Base-by-base conservation (phyloP, 352 stramenopile genomes). In the Halophytophthora batemanensis region DNA sequence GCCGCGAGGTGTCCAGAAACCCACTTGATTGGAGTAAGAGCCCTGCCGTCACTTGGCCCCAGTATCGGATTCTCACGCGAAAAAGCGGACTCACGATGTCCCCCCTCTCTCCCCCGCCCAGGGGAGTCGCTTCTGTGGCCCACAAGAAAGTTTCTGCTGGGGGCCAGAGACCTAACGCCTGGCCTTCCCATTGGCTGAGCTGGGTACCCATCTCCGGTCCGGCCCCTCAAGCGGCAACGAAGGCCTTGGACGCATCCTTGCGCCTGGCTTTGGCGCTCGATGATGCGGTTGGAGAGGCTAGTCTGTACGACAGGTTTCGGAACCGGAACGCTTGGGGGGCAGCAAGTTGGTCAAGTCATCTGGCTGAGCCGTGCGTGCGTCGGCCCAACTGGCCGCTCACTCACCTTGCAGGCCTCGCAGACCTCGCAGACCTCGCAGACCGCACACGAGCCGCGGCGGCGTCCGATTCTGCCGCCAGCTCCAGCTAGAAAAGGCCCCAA, bases 131-230 rank as follows among this genome's bases (percentile, higher is more conserved):
- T 41, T 41, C 35, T 41, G 35, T 19, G 17, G 17, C 35, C 38
- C 38, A 43, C 38, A 43, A 43, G 38, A 43, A 43, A 14, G 18
- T 43, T 19, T 18, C 38, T 43, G 38, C n/a, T 43, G 15, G 22
- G 15, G 6, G 21, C 36, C 17, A 14, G 33, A 17, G 14, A 41
- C 36, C 8, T 14, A 41, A 15, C 11, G 15, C 36, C 36, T 8
- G 15, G 14, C 36, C 36, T 22, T 41, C 36, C 36, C 36, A 17
- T 6, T 14, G 17, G 17, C 21, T 41, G 14, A 37, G 14, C 36
- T 14, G 36, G 6, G 21, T 10, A 10, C 21, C 14, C 36, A 6
- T 6, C 8, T 6, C 14, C 36, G 10, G 36, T 6, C 15, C 21
- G 13, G n/a, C n/a, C 25, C 25, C 25, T 31, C 25, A 31, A 10